Base-by-base conservation (phyloP, 176 grass and related monocot genomes). In the Eragrostis nindensis region DNA sequence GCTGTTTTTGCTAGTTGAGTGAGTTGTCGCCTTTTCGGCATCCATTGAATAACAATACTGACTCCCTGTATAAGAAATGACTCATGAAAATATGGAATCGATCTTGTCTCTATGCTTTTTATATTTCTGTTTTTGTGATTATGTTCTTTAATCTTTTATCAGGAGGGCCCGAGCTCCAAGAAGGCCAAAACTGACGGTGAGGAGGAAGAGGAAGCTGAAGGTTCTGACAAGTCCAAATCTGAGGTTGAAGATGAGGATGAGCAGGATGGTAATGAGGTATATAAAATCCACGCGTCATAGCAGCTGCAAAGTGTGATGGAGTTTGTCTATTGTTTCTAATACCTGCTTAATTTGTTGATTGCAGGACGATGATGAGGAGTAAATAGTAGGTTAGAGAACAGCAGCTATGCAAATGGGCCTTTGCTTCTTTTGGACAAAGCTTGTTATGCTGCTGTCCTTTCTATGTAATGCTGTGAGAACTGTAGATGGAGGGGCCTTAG, bases 201-300 rank as follows among this genome's bases (percentile, higher is more conserved):
- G 1, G 87, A 89, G 1, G 87, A 89, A 66, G 79, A 90, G 11
- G 87, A 87, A 7, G 88, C 56, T 62, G 93, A 83, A 40, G 89
- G 80, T n/a, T 95, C 92, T n/a, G 88, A 94, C 82, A 94, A 91
- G 85, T 90, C 81, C 27, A 95, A 95, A 59, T 95, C 92, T 9
- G 93, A 95, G 13, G 87, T 96, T 27, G 90, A 96, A 85, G 87
- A 96, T 59, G 87, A 92, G 32, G 89, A 62, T 24, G 89, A 90
- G 16, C 72, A 92, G 26, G 88, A 83, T 53, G 83, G 72, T 0
- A 75, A 83, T 0, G 92, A 92, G 82, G 90, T 96, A 82, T 70
- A 18, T 67, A 76, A 47, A 74, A 67, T 48, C 48, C 63, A 36
- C 66, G 57, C 4, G 42, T 45, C 30, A 26, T 41, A 30, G 1